Conservation (phyloP, 2,329 filamentous ascomycete species). For the Colletotrichum sp. region DNA sequence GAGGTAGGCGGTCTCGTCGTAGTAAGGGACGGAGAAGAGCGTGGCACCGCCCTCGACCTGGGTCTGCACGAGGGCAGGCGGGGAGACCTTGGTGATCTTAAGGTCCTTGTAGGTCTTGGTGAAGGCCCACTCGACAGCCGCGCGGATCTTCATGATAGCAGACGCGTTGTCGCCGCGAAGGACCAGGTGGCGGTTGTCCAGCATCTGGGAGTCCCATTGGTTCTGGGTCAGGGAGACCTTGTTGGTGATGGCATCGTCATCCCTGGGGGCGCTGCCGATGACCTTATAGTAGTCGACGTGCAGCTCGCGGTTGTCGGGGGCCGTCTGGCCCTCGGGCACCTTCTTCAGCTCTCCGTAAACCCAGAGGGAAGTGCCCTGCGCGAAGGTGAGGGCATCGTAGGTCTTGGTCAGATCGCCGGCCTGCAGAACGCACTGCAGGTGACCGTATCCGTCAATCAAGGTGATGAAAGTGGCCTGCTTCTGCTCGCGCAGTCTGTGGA, state of each 20-base stretch:
- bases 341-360: slow-evolving; percentile 84
- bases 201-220: slow-evolving; percentile 66
- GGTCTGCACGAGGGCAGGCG: slow-evolving; percentile 91
- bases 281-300: slow-evolving; percentile 90
- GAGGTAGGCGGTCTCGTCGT: slow-evolving; percentile 88
- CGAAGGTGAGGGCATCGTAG: slow-evolving; percentile 88
- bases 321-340: slow-evolving; percentile 78
- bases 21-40: slow-evolving; percentile 89
- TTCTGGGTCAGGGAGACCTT: slow-evolving; percentile 56
- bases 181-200: slow-evolving; percentile 84
- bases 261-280: slow-evolving; percentile 79
- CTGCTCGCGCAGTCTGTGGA: slow-evolving; percentile 81
- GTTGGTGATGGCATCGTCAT: slow-evolving; percentile 92
- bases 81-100: slow-evolving; percentile 81
- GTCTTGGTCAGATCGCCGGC: slow-evolving; percentile 82
- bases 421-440: slow-evolving; percentile 83
- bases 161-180: slow-evolving; percentile 85
- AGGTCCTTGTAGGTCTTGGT: slow-evolving; percentile 78
- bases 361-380: slow-evolving; percentile 85
- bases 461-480: slow-evolving; percentile 88
- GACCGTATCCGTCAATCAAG: slow-evolving; percentile 83
- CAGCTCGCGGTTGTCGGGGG: slow-evolving; percentile 84
- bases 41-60: slow-evolving; percentile 93
- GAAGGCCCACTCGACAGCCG: slow-evolving; percentile 82
- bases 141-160: slow-evolving; percentile 87